Conservation (phyloP, 1,284 basidiomycete species). For the Chalciporus piperatoides region DNA sequence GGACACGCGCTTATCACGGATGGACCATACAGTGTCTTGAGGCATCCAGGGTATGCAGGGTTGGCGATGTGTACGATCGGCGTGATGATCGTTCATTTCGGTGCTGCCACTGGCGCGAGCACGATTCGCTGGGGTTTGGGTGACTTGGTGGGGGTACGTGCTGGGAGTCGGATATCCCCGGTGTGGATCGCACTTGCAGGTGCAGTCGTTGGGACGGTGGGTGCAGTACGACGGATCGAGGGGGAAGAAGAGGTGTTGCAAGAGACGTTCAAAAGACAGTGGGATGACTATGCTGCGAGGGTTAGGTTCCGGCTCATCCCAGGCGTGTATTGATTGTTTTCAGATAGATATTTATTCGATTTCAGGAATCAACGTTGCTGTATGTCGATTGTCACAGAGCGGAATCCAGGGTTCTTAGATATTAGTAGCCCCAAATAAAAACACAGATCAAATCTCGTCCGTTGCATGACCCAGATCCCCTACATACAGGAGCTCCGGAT, state of each 20-base stretch:
- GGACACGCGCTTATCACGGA: slow-evolving; percentile 28
- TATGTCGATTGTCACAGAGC: background rate
- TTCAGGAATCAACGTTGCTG: background rate
- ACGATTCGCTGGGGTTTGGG: background rate
- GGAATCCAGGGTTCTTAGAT: too few species aligned
- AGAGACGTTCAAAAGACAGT: slow-evolving; percentile 18
- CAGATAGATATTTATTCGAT: background rate
- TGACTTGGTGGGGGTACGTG: background rate
- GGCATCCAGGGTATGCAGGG: slow-evolving; percentile 34
- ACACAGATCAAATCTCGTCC: background rate
- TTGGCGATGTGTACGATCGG: slow-evolving; percentile 16
- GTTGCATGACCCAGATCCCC: background rate
- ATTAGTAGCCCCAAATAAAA: background rate
- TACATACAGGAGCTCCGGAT: background rate
- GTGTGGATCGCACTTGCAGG: slow-evolving; percentile 10
- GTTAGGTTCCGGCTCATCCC: slow-evolving; percentile 23
- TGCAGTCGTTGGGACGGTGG: slow-evolving; percentile 6
- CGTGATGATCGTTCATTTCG: slow-evolving; percentile 9
- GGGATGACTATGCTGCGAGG: slow-evolving; percentile 18
- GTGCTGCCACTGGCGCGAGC: background rate
- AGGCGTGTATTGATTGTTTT: slow-evolving; percentile 18
- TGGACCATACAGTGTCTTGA: slow-evolving; percentile 28
- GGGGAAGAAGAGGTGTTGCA: slow-evolving; percentile 15
- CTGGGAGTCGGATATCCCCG: slow-evolving; percentile 6
- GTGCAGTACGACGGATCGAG: slow-evolving; percentile 12